phyloP scores from a whole-genome alignment of 495 filamentous ascomycete species.

The Penicillium subrubescens region DNA sequence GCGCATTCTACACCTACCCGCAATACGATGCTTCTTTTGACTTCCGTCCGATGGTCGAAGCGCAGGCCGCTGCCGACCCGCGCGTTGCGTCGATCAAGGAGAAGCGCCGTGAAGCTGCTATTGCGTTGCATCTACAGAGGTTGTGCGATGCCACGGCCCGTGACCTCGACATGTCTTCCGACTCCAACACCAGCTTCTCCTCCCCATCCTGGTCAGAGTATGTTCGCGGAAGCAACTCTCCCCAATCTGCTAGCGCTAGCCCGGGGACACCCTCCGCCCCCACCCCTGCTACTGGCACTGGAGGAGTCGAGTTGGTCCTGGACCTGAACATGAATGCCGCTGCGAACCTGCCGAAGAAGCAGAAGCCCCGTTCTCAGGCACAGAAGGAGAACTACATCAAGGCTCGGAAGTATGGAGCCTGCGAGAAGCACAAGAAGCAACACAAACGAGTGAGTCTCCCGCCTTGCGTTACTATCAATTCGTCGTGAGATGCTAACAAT shows the following conservation, averaged over 20 bases:
- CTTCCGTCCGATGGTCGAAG: slow-evolving; percentile 43
- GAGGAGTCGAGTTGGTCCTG: slow-evolving; percentile 44
- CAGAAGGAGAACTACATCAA: slow-evolving; percentile 54
- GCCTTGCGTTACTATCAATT: neutral
- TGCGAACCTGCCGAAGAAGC: slow-evolving; percentile 47
- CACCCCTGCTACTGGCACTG: slow-evolving; percentile 20
- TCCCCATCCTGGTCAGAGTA: slow-evolving; percentile 43
- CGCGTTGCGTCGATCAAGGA: slow-evolving; percentile 42
- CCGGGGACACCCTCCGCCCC: slow-evolving; percentile 25
- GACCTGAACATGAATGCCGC: slow-evolving; percentile 52
- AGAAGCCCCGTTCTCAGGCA: slow-evolving; percentile 47
- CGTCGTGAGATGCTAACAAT: slow-evolving; percentile 21
- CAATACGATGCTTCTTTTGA: slow-evolving; percentile 24
- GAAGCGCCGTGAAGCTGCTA: slow-evolving; percentile 48
- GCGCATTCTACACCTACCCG: slow-evolving; percentile 26
- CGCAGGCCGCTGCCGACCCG: slow-evolving; percentile 41
- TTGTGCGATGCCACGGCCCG: slow-evolving; percentile 35
- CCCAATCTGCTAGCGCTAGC: slow-evolving; percentile 21
- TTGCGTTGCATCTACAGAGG: slow-evolving; percentile 45
- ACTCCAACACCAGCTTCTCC: slow-evolving; percentile 41
- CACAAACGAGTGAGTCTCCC: slow-evolving; percentile 46
- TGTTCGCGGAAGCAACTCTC: slow-evolving; percentile 32
- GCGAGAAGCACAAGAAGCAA: slow-evolving; percentile 52
- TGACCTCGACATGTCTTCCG: slow-evolving; percentile 34
- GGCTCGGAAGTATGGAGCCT: slow-evolving; percentile 48